These are phyloP conservation scores for Phylloporus gajari DNA, from an alignment of 1,284 basidiomycete species.

Conservation along the genomic window DNA sequence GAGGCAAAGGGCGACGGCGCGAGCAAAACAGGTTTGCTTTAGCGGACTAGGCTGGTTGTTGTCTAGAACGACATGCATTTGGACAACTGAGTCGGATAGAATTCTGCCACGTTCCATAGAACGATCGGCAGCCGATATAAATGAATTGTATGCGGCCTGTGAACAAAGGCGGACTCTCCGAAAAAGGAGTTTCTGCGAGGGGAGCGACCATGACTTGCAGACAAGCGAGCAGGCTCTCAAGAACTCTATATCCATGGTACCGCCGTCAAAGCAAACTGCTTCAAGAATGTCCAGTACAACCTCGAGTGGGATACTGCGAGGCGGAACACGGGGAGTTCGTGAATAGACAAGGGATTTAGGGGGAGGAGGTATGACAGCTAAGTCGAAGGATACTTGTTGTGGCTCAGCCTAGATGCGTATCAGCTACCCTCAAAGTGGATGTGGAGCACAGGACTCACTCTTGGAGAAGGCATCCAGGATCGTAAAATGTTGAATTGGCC, in stretches of 20 bases:
- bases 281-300: conserved; percentile 71
- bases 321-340: conserved; percentile 37
- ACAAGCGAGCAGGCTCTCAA: conserved; percentile 68
- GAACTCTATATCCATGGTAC: conserved; percentile 52
- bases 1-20: conserved; percentile 66
- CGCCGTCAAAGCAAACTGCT: conserved; percentile 56
- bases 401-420: conserved; percentile 43
- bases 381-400: conserved; percentile 51
- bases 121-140: conserved; percentile 60
- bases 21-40: conserved; percentile 64
- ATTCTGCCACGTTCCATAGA: conserved; percentile 57
- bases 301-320: conserved; percentile 63
- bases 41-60: conserved; percentile 71
- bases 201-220: conserved; percentile 69
- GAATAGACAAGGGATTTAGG: conserved; percentile 10
- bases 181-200: conserved; percentile 73
- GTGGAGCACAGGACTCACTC: conserved; percentile 35
- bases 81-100: conserved; percentile 63
- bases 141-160: conserved; percentile 62
- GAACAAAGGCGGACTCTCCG: conserved; percentile 63
- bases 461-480: conserved; percentile 44
- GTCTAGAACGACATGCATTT: conserved; percentile 68
- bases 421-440: conserved; percentile 19
- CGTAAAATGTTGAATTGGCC: conserved; percentile 51
- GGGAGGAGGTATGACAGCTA: conserved; percentile 33